Base-by-base conservation (phyloP, 192 early-diverging fungal species). In the Haplosporangium gracile region DNA sequence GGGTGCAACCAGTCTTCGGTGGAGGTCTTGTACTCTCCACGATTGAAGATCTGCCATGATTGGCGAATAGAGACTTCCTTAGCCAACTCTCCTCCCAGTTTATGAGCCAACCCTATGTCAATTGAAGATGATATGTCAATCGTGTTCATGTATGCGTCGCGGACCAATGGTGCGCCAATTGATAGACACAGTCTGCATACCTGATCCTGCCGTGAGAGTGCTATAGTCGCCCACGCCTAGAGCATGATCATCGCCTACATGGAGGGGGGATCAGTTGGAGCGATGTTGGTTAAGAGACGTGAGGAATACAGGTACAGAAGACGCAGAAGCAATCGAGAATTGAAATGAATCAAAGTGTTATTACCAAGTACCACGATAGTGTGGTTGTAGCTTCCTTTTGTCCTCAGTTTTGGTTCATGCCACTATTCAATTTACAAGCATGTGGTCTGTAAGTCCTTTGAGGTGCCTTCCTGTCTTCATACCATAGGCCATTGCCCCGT, bases 1-100 rank as follows among this genome's bases (percentile, higher is more conserved):
- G 82, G 82, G 49, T 69, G 88, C 6, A 88, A 68, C 88, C 88
- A 88, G 20, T 88, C 88, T 65, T 88, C 88, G 4, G 79, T 78
- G 8, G 71, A 80, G 9, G 82, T 72, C 53, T 77, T 80, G 68
- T 81, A 88, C 42, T 80, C 82, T 49, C 88, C 88, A 11, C 88
- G 88, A 24, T 85, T 88, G 13, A 51, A 84, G 42, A 88, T 75
- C 76, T 85, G 79, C 88, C 88, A 88, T 18, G 75, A 75, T 42
- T 88, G 88, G 6, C 88, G 78, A 29, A 88, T 77, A 3, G 82
- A 68, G 1, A 29, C 16, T 32, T 88, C 88, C 73, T 84, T 88
- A 63, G 74, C 77, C 22, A 84, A 13, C 22, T 82, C 79, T 32
- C 68, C 20, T 4, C 39, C 72, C 11, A 88, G 78, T 38, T 82